phyloP scores from a whole-genome alignment of 495 filamentous ascomycete species.

The Penicillium lividum region DNA sequence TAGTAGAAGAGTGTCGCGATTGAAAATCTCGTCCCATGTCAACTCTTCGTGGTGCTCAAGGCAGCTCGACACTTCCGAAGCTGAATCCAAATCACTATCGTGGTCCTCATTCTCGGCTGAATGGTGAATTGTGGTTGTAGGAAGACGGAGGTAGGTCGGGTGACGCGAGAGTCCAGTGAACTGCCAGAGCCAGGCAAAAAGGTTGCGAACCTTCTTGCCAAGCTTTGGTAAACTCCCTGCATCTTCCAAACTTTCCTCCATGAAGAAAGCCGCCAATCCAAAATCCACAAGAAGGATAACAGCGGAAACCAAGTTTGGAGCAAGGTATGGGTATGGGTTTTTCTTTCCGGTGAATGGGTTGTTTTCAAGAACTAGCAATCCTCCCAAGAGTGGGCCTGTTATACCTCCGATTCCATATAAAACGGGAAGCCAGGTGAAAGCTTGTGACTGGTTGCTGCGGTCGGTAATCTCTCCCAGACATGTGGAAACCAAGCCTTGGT shows the following conservation, averaged over 20 bases:
- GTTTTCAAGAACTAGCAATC: slow-evolving; percentile 65
- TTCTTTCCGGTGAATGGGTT: slow-evolving; percentile 53
- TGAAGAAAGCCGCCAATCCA: slow-evolving; percentile 68
- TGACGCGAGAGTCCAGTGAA: slow-evolving; percentile 58
- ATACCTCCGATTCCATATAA: slow-evolving; percentile 93
- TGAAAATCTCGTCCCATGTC: slow-evolving; percentile 58
- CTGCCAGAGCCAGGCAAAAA: slow-evolving; percentile 75
- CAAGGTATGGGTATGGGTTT: slow-evolving; percentile 77
- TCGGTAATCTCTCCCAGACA: slow-evolving; percentile 95
- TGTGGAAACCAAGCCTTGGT: slow-evolving; percentile 83
- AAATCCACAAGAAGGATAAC: slow-evolving; percentile 71
- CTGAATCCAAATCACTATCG: slow-evolving; percentile 46
- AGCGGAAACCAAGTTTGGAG: slow-evolving; percentile 78
- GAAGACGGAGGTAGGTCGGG: slow-evolving; percentile 59
- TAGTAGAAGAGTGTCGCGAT: slow-evolving; percentile 76
- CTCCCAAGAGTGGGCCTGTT: slow-evolving; percentile 88
- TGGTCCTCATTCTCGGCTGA: slow-evolving; percentile 34
- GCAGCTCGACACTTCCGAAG: slow-evolving; percentile 43
- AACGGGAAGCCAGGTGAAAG: slow-evolving; percentile 89
- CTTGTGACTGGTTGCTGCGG: slow-evolving; percentile 85
- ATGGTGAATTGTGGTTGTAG: slow-evolving; percentile 23
- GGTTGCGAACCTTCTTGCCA: slow-evolving; percentile 53
- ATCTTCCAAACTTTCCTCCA: slow-evolving; percentile 87
- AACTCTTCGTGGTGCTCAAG: slow-evolving; percentile 39
- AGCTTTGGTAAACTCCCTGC: slow-evolving; percentile 63